Percentiles rank a stretch among this genome's conserved stretches.
Conservation (phyloP, 1,284 basidiomycete genomes). For the Bondarzewia mesenterica region DNA sequence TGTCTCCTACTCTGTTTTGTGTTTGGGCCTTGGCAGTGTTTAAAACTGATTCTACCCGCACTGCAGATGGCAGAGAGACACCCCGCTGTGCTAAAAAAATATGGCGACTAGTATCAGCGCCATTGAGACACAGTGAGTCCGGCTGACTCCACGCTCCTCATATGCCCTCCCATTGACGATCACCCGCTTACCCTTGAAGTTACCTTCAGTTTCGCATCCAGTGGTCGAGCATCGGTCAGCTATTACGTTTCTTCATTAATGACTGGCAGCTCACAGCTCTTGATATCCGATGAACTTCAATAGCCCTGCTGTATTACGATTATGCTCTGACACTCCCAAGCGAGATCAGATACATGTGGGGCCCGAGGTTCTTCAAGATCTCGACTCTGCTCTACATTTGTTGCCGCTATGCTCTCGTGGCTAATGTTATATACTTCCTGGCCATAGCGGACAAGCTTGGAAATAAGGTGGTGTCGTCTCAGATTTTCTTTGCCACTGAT, state of each 20-base stretch:
- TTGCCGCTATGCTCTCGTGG: slow-evolving; percentile 27
- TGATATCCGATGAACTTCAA: not conserved
- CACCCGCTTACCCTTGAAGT: slow-evolving; percentile 7
- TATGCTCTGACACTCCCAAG: slow-evolving; percentile 23
- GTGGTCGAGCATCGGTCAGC: slow-evolving; percentile 23
- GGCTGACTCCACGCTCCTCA: not conserved
- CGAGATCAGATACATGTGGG: slow-evolving; percentile 27
- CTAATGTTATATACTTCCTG: slow-evolving; percentile 26
- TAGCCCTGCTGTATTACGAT: slow-evolving; percentile 23
- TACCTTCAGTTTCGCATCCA: slow-evolving; percentile 22
- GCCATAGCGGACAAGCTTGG: slow-evolving; percentile 19
- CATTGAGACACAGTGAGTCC: slow-evolving; percentile 1
- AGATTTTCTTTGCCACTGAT: too few relatives aligned
- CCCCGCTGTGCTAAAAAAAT: too few relatives aligned
- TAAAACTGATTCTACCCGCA: too few relatives aligned
- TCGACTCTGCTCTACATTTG: slow-evolving; percentile 27
- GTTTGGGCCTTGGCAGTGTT: too few relatives aligned
- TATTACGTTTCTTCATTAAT: not conserved
- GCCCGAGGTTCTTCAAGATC: slow-evolving; percentile 16
- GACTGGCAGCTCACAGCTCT: not conserved
- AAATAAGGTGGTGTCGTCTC: slow-evolving; percentile 15
- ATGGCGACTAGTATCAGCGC: not conserved
- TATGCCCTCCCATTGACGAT: not conserved
- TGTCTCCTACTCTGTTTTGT: too few relatives aligned
- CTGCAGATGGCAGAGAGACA: too few relatives aligned